Base-by-base conservation (phyloP, 2,329 filamentous ascomycete genomes). In the Cercospora sp. region DNA sequence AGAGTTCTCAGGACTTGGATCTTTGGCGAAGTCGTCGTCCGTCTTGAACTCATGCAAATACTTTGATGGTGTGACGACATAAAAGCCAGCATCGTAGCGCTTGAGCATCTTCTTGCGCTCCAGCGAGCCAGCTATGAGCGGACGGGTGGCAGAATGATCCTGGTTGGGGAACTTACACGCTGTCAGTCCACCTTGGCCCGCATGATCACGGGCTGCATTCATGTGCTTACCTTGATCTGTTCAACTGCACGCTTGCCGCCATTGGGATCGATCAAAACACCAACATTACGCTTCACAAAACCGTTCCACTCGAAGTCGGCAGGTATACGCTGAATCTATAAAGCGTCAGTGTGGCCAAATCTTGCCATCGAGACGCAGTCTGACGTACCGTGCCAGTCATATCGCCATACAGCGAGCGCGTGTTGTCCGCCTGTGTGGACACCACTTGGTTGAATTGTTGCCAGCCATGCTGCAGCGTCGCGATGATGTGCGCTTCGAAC, bases 11-110 rank as follows among this genome's bases (percentile, higher is more conserved):
- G 95, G 94, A 66, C 87, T 85, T 9, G 93, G 92, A 70, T 97
- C 92, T 75, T 88, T 85, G 66, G 82, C 82, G 76, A 88, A 85
- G 75, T 89, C 86, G 76, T 98, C 94, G 77, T 92, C 91, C 76
- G 96, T 93, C 82, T 97, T 97, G 85, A 97, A 99, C 80, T 97
- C 94, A 82, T 99, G 95, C 67, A 99, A 82, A 82, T 90, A 99
- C 76, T 92, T 93, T 66, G 91, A 87, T 0, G 93, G 91, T 0
- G 93, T 97, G 59, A 98, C 88, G 66, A 95, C 94, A 78, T 97
- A 99, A 85, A 96, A 97, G 66, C 87, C 88, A 0, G 91, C 88
- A 71, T 88, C 89, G 80, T 92, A 95, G 81, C 90, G 86, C 75
- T 93, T 87, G 81, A 97, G 90, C 80, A 97, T 91, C 70, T 91